phyloP scores from a whole-genome alignment of 108 stramenopile species.

The Skeletonema costatum region DNA sequence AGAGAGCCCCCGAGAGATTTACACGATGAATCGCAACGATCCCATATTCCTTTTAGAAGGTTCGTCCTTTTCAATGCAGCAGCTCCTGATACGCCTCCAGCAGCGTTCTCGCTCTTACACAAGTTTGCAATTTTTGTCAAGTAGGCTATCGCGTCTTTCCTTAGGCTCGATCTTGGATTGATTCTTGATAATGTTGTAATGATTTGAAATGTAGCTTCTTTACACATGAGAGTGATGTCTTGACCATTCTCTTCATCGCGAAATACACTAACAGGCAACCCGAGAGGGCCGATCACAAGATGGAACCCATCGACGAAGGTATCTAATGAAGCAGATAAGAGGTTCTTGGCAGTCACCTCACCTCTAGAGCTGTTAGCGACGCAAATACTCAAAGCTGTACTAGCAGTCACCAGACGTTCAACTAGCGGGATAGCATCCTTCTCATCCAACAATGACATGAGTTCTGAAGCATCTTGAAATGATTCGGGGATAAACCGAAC shows the following conservation, averaged over 20 bases:
- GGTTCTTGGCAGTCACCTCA: conserved; percentile 44
- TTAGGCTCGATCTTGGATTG: conserved; percentile 29
- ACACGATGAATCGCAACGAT: conserved; percentile 23
- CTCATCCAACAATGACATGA: conserved; percentile 51
- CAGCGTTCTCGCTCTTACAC: conserved; percentile 67
- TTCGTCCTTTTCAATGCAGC: conserved; percentile 61
- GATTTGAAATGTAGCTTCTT: conserved; percentile 68
- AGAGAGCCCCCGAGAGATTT: not conserved
- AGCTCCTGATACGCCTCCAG: conserved; percentile 52
- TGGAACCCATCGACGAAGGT: conserved; percentile 68
- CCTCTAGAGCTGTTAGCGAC: conserved; percentile 57
- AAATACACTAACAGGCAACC: conserved; percentile 75
- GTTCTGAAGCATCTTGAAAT: conserved; percentile 51
- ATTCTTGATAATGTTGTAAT: conserved; percentile 51
- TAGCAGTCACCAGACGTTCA: conserved; percentile 64
- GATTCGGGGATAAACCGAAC: conserved; percentile 73
- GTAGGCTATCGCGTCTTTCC: conserved; percentile 43
- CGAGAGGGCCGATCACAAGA: conserved; percentile 68
- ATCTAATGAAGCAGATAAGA: conserved; percentile 49
- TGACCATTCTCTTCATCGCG: conserved; percentile 52
- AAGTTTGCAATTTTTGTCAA: conserved; percentile 61
- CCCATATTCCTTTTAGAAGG: conserved; percentile 67
- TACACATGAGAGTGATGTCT: conserved; percentile 60
- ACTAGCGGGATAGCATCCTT: conserved; percentile 54
- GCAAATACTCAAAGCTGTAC: conserved; percentile 60